Evolutionary conservation across 306 rosid genomes (phyloP), one percentile per base, ranked within the genome.

Genomic region (Fagus sylvatica): DNA sequence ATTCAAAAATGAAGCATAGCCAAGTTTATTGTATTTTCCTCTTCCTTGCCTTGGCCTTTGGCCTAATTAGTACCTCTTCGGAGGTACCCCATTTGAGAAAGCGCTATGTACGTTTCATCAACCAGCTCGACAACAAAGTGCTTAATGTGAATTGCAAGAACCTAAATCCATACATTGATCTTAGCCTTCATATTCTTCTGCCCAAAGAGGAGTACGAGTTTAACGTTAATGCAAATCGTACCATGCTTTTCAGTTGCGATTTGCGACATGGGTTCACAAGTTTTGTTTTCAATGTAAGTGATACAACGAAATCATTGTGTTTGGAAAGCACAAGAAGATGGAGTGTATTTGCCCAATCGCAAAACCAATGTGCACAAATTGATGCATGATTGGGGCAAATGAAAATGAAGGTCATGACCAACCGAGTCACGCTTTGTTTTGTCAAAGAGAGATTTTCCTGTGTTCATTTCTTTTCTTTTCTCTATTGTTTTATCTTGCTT

Each of bases 71-170:
- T n/a, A 39, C 7, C 71, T 7, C 71, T 2, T 10, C 6, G 3
- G 19, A 12, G 71, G 71, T 17, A 9, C 71, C 33, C 15, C 71
- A 22, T n/a, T 7, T 7, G 49, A 37, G 32, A 36, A 66, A 17
- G 15, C 49, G 7, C 71, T 17, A 66, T 3, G 71, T 66, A 22
- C n/a, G 40, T 28, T 66, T 66, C 71, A 16, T 66, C 71, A 66
- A 66, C 49, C 19, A 66, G 4, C 71, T 66, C 3, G 46, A 66
- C 71, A 66, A 66, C 71, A 66, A 66, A 66, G 71, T 66, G 49
- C 71, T 66, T 37, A 66, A 66, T 6, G 71, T 66, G 7, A 66
- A 66, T 12, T 66, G 71, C 71, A 66, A 66, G 40, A 66, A 66
- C 71, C 33, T 0, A 22, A 66, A 39, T 12, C 71, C 71, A 1